phyloP scores from a whole-genome alignment of 2,329 filamentous ascomycete species.

The Colletotrichum siamense region DNA sequence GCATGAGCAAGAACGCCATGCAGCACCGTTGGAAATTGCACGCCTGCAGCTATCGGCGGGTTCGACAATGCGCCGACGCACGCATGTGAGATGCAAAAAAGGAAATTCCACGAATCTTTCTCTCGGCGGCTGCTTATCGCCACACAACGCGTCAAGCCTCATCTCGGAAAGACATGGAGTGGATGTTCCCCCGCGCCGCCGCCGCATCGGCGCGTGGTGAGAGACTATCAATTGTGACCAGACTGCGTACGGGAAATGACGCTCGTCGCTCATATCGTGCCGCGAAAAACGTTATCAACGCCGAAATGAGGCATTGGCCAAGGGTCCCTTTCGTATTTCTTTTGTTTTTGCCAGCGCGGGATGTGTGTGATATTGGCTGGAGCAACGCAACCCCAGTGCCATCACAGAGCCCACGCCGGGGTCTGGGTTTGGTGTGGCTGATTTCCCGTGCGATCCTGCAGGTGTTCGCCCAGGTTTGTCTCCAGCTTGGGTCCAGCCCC shows the following conservation, averaged over 20 bases:
- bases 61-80: not conserved
- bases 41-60: not conserved
- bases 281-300: not conserved
- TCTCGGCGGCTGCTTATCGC: not conserved
- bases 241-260: not conserved
- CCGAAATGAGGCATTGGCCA: not conserved
- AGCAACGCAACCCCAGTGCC: not conserved
- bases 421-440: not conserved
- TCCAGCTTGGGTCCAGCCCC: not conserved
- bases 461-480: not conserved
- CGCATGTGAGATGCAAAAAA: not conserved
- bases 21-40: constrained; percentile 2
- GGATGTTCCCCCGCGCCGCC: not conserved
- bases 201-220: not conserved
- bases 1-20: not conserved
- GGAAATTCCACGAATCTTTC: not conserved
- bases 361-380: constrained; percentile 1
- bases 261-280: not conserved
- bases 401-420: not conserved
- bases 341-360: not conserved
- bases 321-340: not conserved
- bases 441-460: not conserved
- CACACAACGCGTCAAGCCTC: not conserved
- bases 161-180: not conserved
- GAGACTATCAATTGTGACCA: constrained; percentile 19